Conservation (phyloP, 1,284 basidiomycete genomes). For the Farysia itapuensis region DNA sequence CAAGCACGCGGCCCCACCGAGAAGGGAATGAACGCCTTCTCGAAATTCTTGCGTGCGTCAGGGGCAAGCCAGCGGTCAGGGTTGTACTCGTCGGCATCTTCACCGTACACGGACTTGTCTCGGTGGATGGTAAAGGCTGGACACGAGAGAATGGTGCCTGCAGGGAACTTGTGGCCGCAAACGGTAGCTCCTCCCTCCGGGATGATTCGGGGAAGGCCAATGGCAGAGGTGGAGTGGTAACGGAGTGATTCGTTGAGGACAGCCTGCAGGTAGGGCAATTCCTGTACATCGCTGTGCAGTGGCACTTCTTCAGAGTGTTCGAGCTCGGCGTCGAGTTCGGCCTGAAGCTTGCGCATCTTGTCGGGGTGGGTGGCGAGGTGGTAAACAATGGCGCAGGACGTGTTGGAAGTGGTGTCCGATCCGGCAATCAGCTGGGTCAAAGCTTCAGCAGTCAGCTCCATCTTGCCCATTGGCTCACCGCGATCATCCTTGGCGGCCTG, state of each 20-base stretch:
- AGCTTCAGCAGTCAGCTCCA: conserved; percentile 81
- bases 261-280: conserved; percentile 66
- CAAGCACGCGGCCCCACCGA: conserved; percentile 50
- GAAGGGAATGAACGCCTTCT: conserved; percentile 52
- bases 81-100: conserved; percentile 73
- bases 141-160: conserved; percentile 63
- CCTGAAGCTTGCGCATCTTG: conserved; percentile 72
- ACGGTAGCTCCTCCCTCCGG: conserved; percentile 41
- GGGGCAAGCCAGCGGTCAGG: conserved; percentile 76
- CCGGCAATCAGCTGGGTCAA: conserved; percentile 78
- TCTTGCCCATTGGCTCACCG: conserved; percentile 74
- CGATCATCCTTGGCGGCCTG: conserved; percentile 75
- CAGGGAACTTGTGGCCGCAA: conserved; percentile 65
- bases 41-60: conserved; percentile 34
- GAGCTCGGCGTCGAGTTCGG: conserved; percentile 72
- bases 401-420: conserved; percentile 53
- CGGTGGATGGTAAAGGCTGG: conserved; percentile 74
- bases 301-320: conserved; percentile 46
- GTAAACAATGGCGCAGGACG: conserved; percentile 68
- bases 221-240: conserved; percentile 72
- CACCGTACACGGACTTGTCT: conserved; percentile 72
- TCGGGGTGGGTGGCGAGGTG: conserved; percentile 72
- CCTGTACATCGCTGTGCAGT: conserved; percentile 36
- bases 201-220: conserved; percentile 67
- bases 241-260: conserved; percentile 81